Percentiles rank a stretch among this genome's conserved stretches.
Conservation (phyloP, 2,329 filamentous ascomycete species). For the Apiospora kogelbergensis region DNA sequence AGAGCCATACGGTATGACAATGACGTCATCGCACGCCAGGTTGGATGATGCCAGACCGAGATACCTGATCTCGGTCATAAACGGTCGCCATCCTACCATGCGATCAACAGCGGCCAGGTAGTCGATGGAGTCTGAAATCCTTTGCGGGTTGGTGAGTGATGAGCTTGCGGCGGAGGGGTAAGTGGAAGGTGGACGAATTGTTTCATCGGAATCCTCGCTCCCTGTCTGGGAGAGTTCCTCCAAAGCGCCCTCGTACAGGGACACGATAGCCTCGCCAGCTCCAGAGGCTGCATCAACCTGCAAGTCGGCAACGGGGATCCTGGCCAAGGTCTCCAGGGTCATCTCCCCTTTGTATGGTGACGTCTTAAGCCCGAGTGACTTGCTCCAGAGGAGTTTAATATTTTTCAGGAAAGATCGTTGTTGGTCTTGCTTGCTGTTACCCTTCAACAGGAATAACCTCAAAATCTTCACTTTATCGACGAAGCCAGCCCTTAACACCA, state of each 20-base stretch:
- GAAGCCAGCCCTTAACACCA: no score
- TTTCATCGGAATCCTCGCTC: background rate
- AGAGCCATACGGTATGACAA: background rate
- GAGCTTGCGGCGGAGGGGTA: background rate
- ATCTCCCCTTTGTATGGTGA: background rate
- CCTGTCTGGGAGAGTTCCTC: background rate
- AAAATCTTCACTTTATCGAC: no score
- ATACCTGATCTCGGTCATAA: conserved; percentile 1
- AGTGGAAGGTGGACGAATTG: no score
- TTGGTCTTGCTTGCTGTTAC: no score
- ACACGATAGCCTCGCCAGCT: background rate
- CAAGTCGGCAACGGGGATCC: background rate
- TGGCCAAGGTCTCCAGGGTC: background rate
- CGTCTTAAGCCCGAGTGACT: background rate
- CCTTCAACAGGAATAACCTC: no score
- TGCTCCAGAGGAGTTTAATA: no score
- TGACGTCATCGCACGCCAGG: background rate
- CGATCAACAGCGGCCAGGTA: background rate
- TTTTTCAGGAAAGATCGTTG: no score
- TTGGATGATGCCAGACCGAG: background rate
- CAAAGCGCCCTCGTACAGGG: background rate
- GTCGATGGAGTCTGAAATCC: background rate
- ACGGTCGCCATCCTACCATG: background rate
- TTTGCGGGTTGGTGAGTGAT: background rate
- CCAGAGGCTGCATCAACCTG: background rate